Conservation (phyloP, 305 asterid genomes). For the Rubia peregrina region DNA sequence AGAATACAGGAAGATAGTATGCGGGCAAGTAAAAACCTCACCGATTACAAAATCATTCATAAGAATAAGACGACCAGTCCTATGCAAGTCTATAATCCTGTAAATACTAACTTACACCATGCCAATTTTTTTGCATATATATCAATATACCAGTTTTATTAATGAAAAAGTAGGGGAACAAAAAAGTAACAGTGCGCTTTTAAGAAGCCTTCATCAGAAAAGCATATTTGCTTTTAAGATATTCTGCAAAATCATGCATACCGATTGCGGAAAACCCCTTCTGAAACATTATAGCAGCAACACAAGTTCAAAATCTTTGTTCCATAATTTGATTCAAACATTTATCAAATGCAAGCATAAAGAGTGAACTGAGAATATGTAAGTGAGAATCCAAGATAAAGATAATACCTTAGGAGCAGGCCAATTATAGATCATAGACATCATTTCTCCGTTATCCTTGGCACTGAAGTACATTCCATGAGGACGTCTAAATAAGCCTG, state of each 20-base stretch:
- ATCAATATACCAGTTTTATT: too few species aligned
- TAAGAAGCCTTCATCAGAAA: too few species aligned
- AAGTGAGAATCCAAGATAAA: conserved; percentile 15
- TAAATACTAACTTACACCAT: neutral
- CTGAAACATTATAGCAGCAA: neutral
- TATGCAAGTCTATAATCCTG: neutral
- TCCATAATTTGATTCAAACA: neutral
- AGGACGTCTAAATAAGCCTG: conserved; percentile 93
- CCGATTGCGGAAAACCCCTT: neutral
- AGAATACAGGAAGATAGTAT: too few species aligned
- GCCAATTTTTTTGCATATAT: neutral
- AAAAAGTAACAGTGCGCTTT: neutral
- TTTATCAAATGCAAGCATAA: conserved; percentile 2
- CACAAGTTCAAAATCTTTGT: neutral
- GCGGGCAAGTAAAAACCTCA: too few species aligned
- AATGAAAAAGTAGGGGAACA: too few species aligned
- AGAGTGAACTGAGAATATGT: neutral
- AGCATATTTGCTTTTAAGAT: neutral
- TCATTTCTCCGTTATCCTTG: conserved; percentile 99
- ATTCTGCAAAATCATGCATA: neutral
- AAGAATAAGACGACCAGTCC: neutral
- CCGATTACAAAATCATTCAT: too few species aligned
- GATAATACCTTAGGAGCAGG: conserved; percentile 66
- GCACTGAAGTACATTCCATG: conserved; percentile 99
- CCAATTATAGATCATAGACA: conserved; percentile 99